Conservation (phyloP, 495 filamentous ascomycete species). For the Daldinia vernicosa region DNA sequence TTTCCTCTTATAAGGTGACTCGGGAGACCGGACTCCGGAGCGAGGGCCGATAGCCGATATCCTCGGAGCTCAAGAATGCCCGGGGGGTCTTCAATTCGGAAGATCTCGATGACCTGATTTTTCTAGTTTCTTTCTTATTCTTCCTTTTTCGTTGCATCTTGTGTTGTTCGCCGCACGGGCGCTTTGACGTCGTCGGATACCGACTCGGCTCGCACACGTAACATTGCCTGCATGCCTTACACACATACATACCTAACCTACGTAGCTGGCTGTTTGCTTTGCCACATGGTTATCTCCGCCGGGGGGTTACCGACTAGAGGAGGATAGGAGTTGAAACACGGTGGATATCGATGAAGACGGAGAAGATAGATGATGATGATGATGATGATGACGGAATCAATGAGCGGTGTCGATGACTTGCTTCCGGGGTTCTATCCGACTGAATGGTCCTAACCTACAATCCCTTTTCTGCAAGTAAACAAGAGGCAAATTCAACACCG, state of each 20-base stretch:
- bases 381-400: not conserved
- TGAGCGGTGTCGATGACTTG: not conserved
- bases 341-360: not conserved
- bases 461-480: not conserved
- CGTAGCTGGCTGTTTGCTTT: constrained; percentile 2
- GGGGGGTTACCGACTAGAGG: not conserved
- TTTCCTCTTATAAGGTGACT: not conserved
- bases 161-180: not conserved
- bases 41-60: not conserved
- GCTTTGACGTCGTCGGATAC: not conserved
- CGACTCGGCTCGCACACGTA: not conserved
- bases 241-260: too few relatives aligned
- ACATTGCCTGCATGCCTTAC: not conserved
- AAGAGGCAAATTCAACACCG: not conserved
- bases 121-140: not conserved
- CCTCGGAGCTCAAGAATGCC: not conserved
- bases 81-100: not conserved
- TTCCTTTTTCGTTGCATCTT: not conserved
- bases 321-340: not conserved
- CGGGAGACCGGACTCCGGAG: not conserved
- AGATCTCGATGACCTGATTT: not conserved
- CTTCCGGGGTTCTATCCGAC: not conserved
- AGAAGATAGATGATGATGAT: not conserved
- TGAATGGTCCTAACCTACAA: not conserved
- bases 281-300: not conserved